Base-by-base conservation (phyloP, 306 rosid genomes). In the Sphenostylis stenocarpa region DNA sequence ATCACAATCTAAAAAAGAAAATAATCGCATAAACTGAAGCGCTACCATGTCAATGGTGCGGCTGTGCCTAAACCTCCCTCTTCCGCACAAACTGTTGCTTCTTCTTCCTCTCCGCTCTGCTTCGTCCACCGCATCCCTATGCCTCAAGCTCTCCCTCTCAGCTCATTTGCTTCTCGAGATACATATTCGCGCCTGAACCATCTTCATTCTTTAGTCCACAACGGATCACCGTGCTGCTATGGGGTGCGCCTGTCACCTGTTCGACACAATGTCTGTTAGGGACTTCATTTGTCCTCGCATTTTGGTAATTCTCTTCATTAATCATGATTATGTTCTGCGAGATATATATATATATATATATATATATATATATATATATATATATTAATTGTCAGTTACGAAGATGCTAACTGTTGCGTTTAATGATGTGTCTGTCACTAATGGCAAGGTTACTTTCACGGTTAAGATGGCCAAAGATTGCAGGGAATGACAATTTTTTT, bases 261-360 rank as follows among this genome's bases (percentile, higher is more conserved):
- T 80, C 24, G 83, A 72, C 33, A 51, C 14, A 52, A 64, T 80
- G 73, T 7, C 72, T 52, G 29, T 61, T 9, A 61, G 73, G 12
- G 44, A 71, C 29, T 38, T 36, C 64, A 52, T 48, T 48, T 43
- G 13, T 65, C 28, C 28, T 28, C 20, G 33, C 23, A 10, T 76
- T 64, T 63, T 47, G 47, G 5, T 41, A 41, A 11, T 41, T 4
- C 16, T 41, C 47, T 41, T 41, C 47, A 11, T 41, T 41, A 41
- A 11, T 39, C 45, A 39, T 39, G 15, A 39, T 39, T 39, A 10
- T 39, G 14, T n/a, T n/a, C n/a, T n/a, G 11, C 6, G 4, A 1
- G 45, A 13, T 7, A 38, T 38, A 38, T 13, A 38, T 9, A 2
- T 39, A 31, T 31, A 3, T 31, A 31, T 31, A 26, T 26, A 26